A percentile compares a stretch with the other conserved stretches of the same genome.
phyloP scores from a whole-genome alignment of 345 rosid species.

The Aegle marmelos region DNA sequence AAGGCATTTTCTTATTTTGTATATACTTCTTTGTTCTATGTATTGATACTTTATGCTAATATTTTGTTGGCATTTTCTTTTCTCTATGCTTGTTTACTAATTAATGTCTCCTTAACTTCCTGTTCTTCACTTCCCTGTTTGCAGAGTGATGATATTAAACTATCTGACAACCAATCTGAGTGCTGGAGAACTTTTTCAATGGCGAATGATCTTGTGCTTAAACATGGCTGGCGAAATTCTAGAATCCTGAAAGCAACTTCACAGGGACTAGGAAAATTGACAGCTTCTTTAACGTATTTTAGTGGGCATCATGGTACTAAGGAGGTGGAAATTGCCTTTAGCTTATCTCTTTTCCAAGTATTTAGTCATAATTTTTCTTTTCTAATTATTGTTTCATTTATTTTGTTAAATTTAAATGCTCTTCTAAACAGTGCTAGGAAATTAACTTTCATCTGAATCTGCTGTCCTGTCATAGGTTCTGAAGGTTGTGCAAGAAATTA shows the following conservation, averaged over 20 bases:
- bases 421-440: neutral
- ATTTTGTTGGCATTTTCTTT: neutral
- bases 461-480: conserved; percentile 51
- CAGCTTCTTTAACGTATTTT: conserved; percentile 69
- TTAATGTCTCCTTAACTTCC: conserved; percentile 22
- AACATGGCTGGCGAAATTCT: conserved; percentile 51
- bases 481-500: conserved; percentile 66
- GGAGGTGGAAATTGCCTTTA: conserved; percentile 44
- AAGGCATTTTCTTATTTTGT: neutral
- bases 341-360: neutral
- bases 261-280: conserved; percentile 65
- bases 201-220: conserved; percentile 46
- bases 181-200: conserved; percentile 49
- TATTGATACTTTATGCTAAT: neutral
- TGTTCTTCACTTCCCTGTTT: conserved; percentile 29
- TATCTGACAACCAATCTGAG: conserved; percentile 51
- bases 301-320: conserved; percentile 43
- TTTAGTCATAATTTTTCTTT: neutral
- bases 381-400: neutral
- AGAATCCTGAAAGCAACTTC: conserved; percentile 61
- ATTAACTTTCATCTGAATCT: conserved; percentile 12
- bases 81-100: neutral
- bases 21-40: neutral
- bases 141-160: conserved; percentile 74
- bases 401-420: neutral